Percentiles rank a stretch among this genome's conserved stretches.
Evolutionary conservation across 306 rosid genomes (phyloP).

Genomic region (Rosa chinensis): DNA sequence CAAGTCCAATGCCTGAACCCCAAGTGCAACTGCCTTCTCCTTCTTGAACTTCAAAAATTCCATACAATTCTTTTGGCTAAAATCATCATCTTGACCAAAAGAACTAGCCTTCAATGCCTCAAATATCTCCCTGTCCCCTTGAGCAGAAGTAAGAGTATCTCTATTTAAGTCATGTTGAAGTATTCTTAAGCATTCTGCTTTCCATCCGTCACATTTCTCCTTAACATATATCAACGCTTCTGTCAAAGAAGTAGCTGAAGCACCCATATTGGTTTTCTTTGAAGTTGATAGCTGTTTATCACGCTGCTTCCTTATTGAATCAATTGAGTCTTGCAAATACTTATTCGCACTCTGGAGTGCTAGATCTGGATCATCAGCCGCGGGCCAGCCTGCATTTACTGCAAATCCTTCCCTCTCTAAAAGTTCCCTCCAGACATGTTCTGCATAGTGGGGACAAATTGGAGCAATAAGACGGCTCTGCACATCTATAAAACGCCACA

Average conservation of each 20-base stretch:
- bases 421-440: slow-evolving; percentile 74
- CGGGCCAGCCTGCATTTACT: neutral
- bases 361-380: neutral
- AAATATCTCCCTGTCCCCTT: neutral
- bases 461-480: neutral
- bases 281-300: neutral
- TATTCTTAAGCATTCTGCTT: neutral
- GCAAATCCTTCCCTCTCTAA: slow-evolving; percentile 25
- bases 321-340: slow-evolving; percentile 80
- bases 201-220: neutral
- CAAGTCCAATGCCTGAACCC: slow-evolving; percentile 47
- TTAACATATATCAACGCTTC: neutral
- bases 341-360: slow-evolving; percentile 26
- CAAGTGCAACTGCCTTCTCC: slow-evolving; percentile 68
- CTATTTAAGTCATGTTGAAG: neutral
- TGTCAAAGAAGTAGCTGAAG: neutral
- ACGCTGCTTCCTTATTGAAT: neutral
- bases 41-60: slow-evolving; percentile 81
- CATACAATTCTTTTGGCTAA: slow-evolving; percentile 27
- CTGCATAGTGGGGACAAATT: slow-evolving; percentile 79
- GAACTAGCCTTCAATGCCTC: neutral
- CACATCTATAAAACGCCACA: neutral
- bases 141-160: neutral
- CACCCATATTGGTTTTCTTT: neutral
- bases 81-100: neutral